These are phyloP conservation scores for Geotrichum histeridarum DNA, from an alignment of 1,139 yeast genomes.

Conservation along the genomic window DNA sequence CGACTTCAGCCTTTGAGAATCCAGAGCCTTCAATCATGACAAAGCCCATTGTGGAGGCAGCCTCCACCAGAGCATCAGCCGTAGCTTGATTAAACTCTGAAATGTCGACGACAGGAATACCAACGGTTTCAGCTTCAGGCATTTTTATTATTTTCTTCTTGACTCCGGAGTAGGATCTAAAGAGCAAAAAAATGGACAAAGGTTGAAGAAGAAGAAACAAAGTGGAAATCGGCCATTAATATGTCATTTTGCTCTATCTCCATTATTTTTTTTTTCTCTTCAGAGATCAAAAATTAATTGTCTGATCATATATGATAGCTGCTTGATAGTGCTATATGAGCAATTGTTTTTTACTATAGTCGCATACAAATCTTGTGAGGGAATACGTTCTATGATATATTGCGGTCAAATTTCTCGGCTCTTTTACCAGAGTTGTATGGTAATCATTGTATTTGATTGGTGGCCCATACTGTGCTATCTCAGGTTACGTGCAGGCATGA, in stretches of 20 bases:
- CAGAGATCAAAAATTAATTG: not conserved
- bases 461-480: too few species aligned
- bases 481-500: too few species aligned
- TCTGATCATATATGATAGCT: too few species aligned
- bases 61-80: slow-evolving; percentile 52
- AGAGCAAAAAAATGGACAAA: not conserved
- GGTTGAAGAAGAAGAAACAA: not conserved
- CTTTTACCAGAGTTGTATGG: too few species aligned
- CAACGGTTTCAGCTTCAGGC: slow-evolving; percentile 2
- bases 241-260: not conserved
- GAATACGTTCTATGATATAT: not conserved
- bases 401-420: too few species aligned
- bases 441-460: too few species aligned
- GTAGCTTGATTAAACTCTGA: slow-evolving; percentile 43
- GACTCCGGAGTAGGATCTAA: not conserved
- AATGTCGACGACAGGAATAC: slow-evolving; percentile 44
- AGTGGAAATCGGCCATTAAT: too few species aligned
- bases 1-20: slow-evolving; percentile 55
- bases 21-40: slow-evolving; percentile 69
- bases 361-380: too few species aligned
- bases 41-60: slow-evolving; percentile 67
- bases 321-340: not conserved
- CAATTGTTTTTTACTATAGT: not conserved
- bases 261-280: not conserved
- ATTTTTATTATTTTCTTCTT: not conserved